Base-by-base conservation (phyloP, 805 yeast species). In the Metschnikowia kunwiensis region DNA sequence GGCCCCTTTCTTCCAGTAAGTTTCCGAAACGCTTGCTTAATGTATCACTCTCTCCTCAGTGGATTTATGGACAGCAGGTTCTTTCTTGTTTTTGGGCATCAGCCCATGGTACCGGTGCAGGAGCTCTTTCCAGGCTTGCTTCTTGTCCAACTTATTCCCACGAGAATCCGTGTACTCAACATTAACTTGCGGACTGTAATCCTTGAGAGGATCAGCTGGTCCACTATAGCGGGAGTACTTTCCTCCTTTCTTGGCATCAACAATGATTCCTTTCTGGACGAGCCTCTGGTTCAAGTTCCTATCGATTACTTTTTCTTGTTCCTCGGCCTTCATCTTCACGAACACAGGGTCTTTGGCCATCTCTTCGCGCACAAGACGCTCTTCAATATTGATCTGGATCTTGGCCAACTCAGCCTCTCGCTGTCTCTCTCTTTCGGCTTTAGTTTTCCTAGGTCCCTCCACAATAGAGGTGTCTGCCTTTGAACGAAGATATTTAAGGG, bases 81-180 rank as follows among this genome's bases (percentile, higher is more conserved):
- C 34, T 22, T 35, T 46, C 16, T 36, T 41, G 22, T 44, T 24
- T 18, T 37, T 44, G 5, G 62, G 58, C 4, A 54, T 60, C 36
- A 54, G 64, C 3, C 93, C 94, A 55, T 86, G 95, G 57, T 85
- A 86, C 45, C 78, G 76, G 44, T 82, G 89, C 3, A 93, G 82
- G 30, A 86, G 60, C 42, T 75, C 75, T 60, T 84, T 86, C 65
- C 75, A 86, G 1, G 95, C 95, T 42, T 80, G 80, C 51, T 82
- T 84, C 3, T 80, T 68, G 20, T 70, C 61, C 18, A 87, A 58
- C 14, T 65, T 64, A 21, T 74, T 64, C 1, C 95, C 95, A 2
- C 59, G 49, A 17, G 77, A 80, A 54, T 86, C 94, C 13, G 66
- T 70, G 56, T 86, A 83, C 17, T 67, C 70, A 4, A 86, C 50